Base-by-base conservation (phyloP, 2,329 filamentous ascomycete species). In the Ophiostoma ips region DNA sequence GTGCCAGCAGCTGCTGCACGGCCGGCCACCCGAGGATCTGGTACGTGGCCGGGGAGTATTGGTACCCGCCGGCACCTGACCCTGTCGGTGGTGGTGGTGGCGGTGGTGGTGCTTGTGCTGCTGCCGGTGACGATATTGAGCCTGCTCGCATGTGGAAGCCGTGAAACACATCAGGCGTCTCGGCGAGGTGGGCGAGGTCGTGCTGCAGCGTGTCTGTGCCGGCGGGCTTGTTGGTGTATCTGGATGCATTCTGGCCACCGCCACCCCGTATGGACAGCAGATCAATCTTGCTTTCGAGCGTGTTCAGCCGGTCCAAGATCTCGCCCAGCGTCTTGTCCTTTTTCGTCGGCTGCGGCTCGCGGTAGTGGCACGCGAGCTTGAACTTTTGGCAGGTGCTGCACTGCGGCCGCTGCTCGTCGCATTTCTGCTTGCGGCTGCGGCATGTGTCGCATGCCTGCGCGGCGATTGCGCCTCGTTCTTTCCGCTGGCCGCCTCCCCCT, bases 271-370 rank as follows among this genome's bases (percentile, higher is more conserved):
- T 15, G 49, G 57, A 60, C 30, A 71, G 50, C 47, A 56, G 61
- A 55, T 80, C 75, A 55, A 80, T 68, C 60, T 79, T 79, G 49
- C 60, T 66, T 59, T 79, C 75, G 41, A 80, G 63, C 49, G 63
- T 67, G 54, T 71, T 74, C 48, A 80, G 64, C 11, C 71, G 68
- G 45, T 79, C 74, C 30, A 80, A 64, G 49, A 81, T 79, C 58
- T 81, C 74, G 38, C 76, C 69, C 56, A 80, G 65, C 2, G 76
- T 80, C 62, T 76, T 79, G 60, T 81, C 77, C 63, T 81, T 81
- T 59, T 81, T 81, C 49, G 77, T 81, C 34, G 76, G 76, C 56
- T 73, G 71, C 24, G 76, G 74, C 55, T 79, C 75, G 56, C 75
- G 67, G 59, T 82, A 82, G 54, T 69, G 68, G 60, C 79, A 83